Conservation (phyloP, 1,284 basidiomycete genomes). For the Leccinum subrobustum region DNA sequence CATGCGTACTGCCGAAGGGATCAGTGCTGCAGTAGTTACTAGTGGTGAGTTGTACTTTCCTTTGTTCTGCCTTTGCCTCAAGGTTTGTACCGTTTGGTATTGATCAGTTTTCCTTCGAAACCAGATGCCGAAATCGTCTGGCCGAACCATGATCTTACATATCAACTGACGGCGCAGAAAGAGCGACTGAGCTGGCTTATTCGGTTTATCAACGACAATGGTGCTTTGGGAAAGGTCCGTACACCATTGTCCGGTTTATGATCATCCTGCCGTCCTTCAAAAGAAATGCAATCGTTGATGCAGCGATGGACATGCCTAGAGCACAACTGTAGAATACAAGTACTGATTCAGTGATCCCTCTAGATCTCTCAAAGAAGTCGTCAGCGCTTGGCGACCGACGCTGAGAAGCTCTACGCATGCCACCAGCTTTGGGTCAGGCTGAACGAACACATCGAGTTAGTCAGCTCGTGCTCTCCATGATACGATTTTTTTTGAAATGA, state of each 20-base stretch:
- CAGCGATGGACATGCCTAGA: background rate
- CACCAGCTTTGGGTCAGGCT: conserved; percentile 84
- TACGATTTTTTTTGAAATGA: conserved; percentile 2
- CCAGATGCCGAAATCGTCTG: conserved; percentile 73
- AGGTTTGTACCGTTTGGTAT: background rate
- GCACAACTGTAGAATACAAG: background rate
- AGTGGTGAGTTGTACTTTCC: conserved; percentile 47
- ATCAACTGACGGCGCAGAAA: conserved; percentile 77
- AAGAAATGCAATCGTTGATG: background rate
- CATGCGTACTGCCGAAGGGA: conserved; percentile 76
- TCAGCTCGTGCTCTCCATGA: conserved; percentile 6
- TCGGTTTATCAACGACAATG: conserved; percentile 85
- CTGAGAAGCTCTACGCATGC: conserved; percentile 85
- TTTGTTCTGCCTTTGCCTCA: background rate
- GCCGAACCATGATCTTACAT: conserved; percentile 76
- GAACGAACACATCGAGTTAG: conserved; percentile 70
- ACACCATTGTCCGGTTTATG: background rate
- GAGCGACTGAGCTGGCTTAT: conserved; percentile 81
- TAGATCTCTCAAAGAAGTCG: conserved; percentile 82
- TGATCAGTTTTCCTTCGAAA: background rate
- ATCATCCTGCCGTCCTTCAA: background rate
- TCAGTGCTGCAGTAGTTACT: conserved; percentile 72
- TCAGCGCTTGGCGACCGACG: conserved; percentile 78
- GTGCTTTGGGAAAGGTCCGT: conserved; percentile 67
- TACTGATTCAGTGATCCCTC: conserved; percentile 7